These are phyloP conservation scores for Dissophora globulifera DNA, from an alignment of 192 early-diverging fungal species.

Conservation along the genomic window DNA sequence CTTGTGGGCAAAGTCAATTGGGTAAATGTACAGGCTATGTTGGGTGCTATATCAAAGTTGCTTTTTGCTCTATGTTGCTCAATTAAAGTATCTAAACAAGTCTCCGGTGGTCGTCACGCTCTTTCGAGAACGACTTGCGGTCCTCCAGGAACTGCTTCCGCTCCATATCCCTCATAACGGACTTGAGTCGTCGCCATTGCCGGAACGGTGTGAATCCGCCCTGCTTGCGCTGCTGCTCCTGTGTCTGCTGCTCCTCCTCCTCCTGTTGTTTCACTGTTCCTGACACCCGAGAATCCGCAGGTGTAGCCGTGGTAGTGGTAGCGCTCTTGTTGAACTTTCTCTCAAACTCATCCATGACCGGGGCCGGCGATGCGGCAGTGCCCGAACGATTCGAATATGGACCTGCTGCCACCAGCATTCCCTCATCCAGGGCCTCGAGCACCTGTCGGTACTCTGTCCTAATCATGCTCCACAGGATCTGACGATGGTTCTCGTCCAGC, in stretches of 20 bases:
- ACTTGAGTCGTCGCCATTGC: constrained; percentile 41
- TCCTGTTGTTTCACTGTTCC: no score
- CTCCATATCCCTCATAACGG: constrained; percentile 43
- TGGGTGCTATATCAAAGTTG: no score
- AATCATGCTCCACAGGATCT: constrained; percentile 28
- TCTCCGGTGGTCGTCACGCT: constrained; percentile 24
- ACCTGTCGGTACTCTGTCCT: constrained; percentile 21
- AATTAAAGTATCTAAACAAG: constrained; percentile 29
- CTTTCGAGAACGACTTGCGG: constrained; percentile 4
- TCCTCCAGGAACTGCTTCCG: constrained; percentile 36
- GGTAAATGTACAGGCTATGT: no score
- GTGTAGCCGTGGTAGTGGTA: background rate
- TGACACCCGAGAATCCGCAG: no score
- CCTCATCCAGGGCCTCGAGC: constrained; percentile 31
- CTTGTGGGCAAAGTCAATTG: no score
- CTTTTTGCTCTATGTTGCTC: no score
- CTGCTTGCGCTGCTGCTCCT: background rate
- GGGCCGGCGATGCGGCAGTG: background rate
- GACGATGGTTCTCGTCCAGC: constrained; percentile 23
- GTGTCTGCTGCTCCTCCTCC: background rate
- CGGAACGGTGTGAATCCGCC: constrained; percentile 11
- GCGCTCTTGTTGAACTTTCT: background rate
- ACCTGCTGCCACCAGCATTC: constrained; percentile 25
- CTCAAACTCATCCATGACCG: no score
- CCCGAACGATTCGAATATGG: background rate